phyloP scores from a whole-genome alignment of 2,329 filamentous ascomycete genomes.

The Hawksworthiomyces lignivorus region DNA sequence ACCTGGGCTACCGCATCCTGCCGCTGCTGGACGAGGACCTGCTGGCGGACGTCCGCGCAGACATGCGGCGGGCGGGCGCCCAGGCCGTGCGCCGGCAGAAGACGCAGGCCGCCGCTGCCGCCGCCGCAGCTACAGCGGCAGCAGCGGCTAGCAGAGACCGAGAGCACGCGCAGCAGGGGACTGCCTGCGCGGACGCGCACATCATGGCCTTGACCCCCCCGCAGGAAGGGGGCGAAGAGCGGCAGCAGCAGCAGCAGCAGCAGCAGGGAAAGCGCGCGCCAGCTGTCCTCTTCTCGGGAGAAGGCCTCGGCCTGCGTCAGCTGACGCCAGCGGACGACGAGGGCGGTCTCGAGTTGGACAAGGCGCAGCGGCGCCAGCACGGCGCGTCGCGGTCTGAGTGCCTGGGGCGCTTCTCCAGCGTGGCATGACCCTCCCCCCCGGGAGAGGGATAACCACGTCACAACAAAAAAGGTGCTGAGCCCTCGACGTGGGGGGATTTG shows the following conservation, averaged over 20 bases:
- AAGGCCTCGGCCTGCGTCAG: not conserved
- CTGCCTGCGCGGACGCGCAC: too few relatives aligned
- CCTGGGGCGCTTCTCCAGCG: not conserved
- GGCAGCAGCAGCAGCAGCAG: not conserved
- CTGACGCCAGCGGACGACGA: not conserved
- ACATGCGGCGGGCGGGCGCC: constrained; percentile 53
- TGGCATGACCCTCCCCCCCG: too few relatives aligned
- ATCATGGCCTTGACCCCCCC: too few relatives aligned
- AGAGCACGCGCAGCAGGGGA: too few relatives aligned
- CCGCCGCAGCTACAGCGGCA: not conserved
- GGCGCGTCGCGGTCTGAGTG: constrained; percentile 8
- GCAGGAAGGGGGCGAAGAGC: too few relatives aligned
- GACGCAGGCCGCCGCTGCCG: not conserved
- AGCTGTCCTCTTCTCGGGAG: not conserved
- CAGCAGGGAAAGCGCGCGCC: not conserved
- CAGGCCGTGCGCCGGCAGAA: constrained; percentile 14
- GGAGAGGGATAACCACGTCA: too few relatives aligned
- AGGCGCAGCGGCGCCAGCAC: constrained; percentile 5
- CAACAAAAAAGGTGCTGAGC: constrained; percentile 1
- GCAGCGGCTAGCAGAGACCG: not conserved
- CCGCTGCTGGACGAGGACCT: constrained; percentile 50
- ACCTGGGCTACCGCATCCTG: constrained; percentile 54
- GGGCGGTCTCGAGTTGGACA: not conserved
- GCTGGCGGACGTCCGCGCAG: constrained; percentile 51
- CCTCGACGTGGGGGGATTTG: too few relatives aligned